Base-by-base conservation (phyloP, 2,329 filamentous ascomycete species). In the Lasiodiplodia theobromae region DNA sequence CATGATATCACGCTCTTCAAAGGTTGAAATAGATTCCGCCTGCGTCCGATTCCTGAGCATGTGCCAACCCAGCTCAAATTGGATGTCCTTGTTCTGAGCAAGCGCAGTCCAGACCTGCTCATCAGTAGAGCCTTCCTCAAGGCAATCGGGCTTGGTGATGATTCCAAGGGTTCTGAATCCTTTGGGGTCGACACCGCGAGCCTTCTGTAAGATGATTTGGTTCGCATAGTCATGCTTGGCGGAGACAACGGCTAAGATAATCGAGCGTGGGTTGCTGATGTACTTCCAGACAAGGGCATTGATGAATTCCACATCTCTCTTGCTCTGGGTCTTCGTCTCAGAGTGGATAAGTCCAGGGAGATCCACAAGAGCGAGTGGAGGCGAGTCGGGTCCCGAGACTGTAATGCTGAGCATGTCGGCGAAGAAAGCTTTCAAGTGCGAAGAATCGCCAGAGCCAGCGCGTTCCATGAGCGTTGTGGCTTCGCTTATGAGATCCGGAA, bases 31-130 rank as follows among this genome's bases (percentile, higher is more conserved):
- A 57, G 1, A 60, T 69, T 65, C 77, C 81, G 2, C 54, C 28
- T 62, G 37, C 2, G 37, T 4, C 12, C 81, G 76, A 69, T 88
- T 88, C 25, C 82, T 84, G 4, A 89, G 71, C 23, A 87, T 81
- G 70, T 88, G 85, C 85, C 85, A 88, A 0, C 85, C 86, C 0
- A 83, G 79, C 38, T 79, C 72, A 25, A 84, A 76, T n/a, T 74
- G 71, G 58, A 82, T 76, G 58, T 82, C 74, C 28, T 79, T 74
- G 71, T 83, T 83, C 57, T 75, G 73, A 0, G 78, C 79, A 0
- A 83, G 70, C 3, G 79, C 73, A 23, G 83, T 70, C 69, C 81
- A 86, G 1, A 70, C 74, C 0, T 68, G 70, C 67, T 87, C 82
- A 3, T 81, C 80, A 0, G 76, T 74, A 0, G 80, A 81, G 0